These are phyloP conservation scores for Galerina marginata DNA, from an alignment of 768 basidiomycete species.

Conservation along the genomic window DNA sequence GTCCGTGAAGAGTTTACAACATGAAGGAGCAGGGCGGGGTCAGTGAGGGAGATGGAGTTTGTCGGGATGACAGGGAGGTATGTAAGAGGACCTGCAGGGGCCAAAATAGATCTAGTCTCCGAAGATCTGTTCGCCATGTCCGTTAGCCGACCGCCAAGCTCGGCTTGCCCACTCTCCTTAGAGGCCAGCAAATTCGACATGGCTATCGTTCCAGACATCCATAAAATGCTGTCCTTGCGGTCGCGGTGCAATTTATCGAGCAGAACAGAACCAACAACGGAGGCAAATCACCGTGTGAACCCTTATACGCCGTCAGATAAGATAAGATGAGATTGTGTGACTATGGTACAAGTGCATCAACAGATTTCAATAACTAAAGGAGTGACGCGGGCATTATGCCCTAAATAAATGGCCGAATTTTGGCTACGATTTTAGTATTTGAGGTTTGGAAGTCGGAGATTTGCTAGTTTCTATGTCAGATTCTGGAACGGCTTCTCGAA, in stretches of 20 bases:
- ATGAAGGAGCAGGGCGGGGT: constrained; percentile 30
- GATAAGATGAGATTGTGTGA: constrained; percentile 8
- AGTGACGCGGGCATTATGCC: neutral
- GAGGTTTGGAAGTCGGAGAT: neutral
- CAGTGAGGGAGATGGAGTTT: constrained; percentile 22
- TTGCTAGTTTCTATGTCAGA: neutral
- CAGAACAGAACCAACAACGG: constrained; percentile 15
- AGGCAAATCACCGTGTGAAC: constrained; percentile 29
- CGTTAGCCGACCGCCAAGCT: constrained; percentile 26
- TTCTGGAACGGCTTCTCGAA: neutral
- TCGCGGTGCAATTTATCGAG: constrained; percentile 6
- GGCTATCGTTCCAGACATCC: constrained; percentile 19
- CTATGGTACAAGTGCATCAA: too few species aligned
- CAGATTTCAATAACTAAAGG: neutral
- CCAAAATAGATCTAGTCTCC: constrained; percentile 41
- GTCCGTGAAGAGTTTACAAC: constrained; percentile 20
- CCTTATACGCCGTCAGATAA: constrained; percentile 22
- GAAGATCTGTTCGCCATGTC: constrained; percentile 15
- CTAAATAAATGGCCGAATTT: neutral
- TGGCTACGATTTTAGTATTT: too few species aligned
- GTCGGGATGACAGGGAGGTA: constrained; percentile 25
- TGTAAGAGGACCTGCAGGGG: constrained; percentile 28
- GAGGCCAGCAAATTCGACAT: constrained; percentile 7
- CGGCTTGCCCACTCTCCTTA: constrained; percentile 6
- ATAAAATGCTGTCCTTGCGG: neutral